These are phyloP conservation scores for Bombardia bombarda DNA, from an alignment of 495 filamentous ascomycete genomes.

Conservation along the genomic window DNA sequence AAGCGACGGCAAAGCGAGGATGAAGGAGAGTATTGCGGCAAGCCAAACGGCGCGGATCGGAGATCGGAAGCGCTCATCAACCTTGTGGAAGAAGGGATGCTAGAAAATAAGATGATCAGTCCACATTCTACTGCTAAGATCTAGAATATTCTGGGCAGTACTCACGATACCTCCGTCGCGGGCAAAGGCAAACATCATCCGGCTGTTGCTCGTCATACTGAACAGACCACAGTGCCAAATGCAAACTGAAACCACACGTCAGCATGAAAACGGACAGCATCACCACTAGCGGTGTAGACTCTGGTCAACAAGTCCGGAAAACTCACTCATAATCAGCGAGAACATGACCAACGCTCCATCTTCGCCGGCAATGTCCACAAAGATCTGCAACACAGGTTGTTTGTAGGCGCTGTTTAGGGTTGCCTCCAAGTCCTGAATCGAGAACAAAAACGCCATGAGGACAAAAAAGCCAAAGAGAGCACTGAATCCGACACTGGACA, in stretches of 20 bases:
- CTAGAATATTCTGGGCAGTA: no score
- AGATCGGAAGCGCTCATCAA: constrained; percentile 44
- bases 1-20: constrained; percentile 52
- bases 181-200: constrained; percentile 59
- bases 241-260: constrained; percentile 28
- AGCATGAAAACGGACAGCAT: neutral
- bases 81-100: constrained; percentile 46
- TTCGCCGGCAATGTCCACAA: constrained; percentile 48
- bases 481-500: constrained; percentile 50
- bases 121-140: no score
- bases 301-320: neutral
- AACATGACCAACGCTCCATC: constrained; percentile 49
- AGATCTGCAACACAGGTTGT: constrained; percentile 51
- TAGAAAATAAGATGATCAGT: neutral
- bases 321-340: constrained; percentile 42
- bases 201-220: constrained; percentile 49
- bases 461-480: constrained; percentile 59
- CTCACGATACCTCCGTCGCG: constrained; percentile 44
- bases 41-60: constrained; percentile 55
- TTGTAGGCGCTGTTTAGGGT: constrained; percentile 33
- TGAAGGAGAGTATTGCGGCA: constrained; percentile 50
- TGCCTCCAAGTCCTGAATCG: constrained; percentile 46
- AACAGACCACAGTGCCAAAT: constrained; percentile 56
- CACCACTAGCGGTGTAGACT: no score
- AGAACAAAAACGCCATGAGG: constrained; percentile 49